Conservation (phyloP, 352 stramenopile genomes). For the Phytophthora macrochlamydospora region DNA sequence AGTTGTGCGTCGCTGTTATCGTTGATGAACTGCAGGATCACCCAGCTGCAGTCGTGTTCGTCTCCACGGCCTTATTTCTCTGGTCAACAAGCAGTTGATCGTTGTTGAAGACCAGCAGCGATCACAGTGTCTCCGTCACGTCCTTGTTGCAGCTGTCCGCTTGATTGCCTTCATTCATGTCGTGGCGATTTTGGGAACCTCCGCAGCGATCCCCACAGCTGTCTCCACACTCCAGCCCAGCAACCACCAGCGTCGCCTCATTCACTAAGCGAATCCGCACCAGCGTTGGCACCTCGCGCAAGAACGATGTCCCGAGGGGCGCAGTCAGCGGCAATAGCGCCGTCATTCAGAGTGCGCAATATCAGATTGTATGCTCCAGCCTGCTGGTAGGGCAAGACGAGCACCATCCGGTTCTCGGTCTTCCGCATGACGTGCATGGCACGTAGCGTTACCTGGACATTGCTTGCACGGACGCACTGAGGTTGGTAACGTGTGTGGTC, state of each 20-base stretch:
- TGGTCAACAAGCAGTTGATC: slow-evolving; percentile 67
- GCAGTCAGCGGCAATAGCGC: neutral
- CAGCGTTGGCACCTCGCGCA: too few species aligned
- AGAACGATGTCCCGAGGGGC: too few species aligned
- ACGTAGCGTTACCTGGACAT: too few species aligned
- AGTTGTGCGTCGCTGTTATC: slow-evolving; percentile 71
- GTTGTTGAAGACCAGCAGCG: slow-evolving; percentile 63
- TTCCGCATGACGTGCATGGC: too few species aligned
- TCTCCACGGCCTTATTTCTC: slow-evolving; percentile 51
- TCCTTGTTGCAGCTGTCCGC: slow-evolving; percentile 78
- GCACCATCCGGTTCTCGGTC: too few species aligned
- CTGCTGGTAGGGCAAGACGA: neutral
- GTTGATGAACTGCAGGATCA: slow-evolving; percentile 62
- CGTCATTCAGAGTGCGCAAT: neutral
- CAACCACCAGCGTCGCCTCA: too few species aligned
- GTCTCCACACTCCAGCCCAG: slow-evolving; percentile 35
- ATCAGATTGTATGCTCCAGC: neutral
- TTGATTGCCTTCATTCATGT: slow-evolving; percentile 78
- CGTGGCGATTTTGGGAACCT: slow-evolving; percentile 33
- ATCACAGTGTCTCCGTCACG: slow-evolving; percentile 70
- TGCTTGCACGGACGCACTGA: too few species aligned
- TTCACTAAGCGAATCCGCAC: too few species aligned
- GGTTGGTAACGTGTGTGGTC: too few species aligned
- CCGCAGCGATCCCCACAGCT: slow-evolving; percentile 39
- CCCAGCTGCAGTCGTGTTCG: slow-evolving; percentile 14